Evolutionary conservation across 495 filamentous ascomycete genomes (phyloP), one percentile per base, ranked within the genome.

Genomic region (Hypomontagnella submonticulosa): DNA sequence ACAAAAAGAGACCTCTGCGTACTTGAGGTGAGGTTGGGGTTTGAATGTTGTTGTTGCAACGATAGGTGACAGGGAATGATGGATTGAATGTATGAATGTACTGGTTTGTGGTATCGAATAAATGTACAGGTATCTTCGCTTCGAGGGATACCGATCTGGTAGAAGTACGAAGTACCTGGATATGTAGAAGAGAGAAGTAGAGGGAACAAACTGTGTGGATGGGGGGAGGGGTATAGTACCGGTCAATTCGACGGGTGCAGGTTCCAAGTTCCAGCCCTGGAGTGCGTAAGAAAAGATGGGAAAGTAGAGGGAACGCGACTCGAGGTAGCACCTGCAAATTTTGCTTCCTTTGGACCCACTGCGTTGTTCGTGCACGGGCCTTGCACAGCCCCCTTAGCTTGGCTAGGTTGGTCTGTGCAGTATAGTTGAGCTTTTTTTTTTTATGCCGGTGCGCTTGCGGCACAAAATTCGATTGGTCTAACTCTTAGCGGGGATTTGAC

Each of bases 131-230:
- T 27, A 2, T 6, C 6, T 6, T 27, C 23, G 23, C 23, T 27
- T 27, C 23, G 23, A 27, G 23, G 23, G 23, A 27, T 27, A 27
- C 6, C n/a, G n/a, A n/a, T n/a, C n/a, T n/a, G 23, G 34, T 30
- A 37, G 27, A 68, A 50, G 65, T 68, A 63, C 58, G 65, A 43
- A 63, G 65, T 68, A 68, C 65, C 41, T 68, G 44, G 42, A 19
- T 37, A n/a, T 23, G 36, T 55, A 47, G 58, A 68, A 55, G 43
- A 54, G 55, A 57, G 54, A 68, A 40, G 65, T 68, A 68, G 65
- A 68, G 59, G 65, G 65, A 63, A 63, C 65, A 63, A 68, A 68
- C 53, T 63, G 55, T 62, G 65, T 57, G 59, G 65, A 59, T 54
- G 32, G 49, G 65, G 59, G 59, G 44, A 59, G 65, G 65, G 65